Evolutionary conservation across 2,329 filamentous ascomycete species (phyloP), one percentile per base, ranked within the genome.

Genomic region (Thelonectria discophora): DNA sequence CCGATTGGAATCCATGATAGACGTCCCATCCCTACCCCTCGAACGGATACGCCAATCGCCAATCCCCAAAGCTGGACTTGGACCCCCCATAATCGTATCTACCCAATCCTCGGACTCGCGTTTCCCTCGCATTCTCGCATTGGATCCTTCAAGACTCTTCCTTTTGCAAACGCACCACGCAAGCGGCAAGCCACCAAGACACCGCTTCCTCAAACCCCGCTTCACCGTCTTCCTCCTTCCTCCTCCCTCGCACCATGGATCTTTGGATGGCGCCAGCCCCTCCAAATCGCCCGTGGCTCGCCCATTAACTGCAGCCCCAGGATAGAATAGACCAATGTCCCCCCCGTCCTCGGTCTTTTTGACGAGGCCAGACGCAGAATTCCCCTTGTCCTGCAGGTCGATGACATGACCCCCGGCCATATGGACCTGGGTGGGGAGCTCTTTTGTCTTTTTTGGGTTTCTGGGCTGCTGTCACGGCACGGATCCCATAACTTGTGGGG

Each of bases 401-500:
- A 45, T 45, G 42, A 45, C 42, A 45, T 43, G 34, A n/a, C 39
- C 47, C 49, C n/a, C 39, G 34, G 37, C 18, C 45, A 18, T 49
- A 32, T 55, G 51, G 39, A 40, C 55, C 58, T 39, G 46, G 52
- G n/a, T n/a, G n/a, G n/a, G n/a, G n/a, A n/a, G n/a, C n/a, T n/a
- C n/a, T n/a, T n/a, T n/a, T n/a, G n/a, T n/a, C n/a, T n/a, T n/a
- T n/a, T n/a, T n/a, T 56, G 56, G 53, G 52, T 21, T 30, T 20
- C 43, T 27, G 20, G 50, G 20, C 47, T 52, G 58, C 49, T 55
- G 54, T 51, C 52, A 50, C 52, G 52, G 58, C 52, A 47, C 56
- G 56, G 50, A 37, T 42, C 53, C 12, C n/a, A n/a, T n/a, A n/a
- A 32, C 32, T n/a, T 56, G 58, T 47, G 58, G 58, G 58, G 58